These are phyloP conservation scores for Hymenoscyphus fructigenus DNA, from an alignment of 2,329 filamentous ascomycete species.

Conservation along the genomic window DNA sequence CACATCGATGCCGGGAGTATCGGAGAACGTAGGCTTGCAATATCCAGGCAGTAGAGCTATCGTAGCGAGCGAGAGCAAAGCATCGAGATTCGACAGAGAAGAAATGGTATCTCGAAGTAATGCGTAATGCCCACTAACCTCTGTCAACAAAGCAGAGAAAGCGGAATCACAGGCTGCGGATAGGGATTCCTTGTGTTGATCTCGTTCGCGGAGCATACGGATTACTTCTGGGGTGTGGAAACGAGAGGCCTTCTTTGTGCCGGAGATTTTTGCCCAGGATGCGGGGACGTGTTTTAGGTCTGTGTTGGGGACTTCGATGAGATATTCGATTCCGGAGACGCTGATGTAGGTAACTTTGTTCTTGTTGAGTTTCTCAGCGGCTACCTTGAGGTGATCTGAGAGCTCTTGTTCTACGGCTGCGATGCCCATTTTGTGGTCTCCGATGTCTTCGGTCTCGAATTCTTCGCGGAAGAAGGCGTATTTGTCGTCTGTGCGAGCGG, in stretches of 20 bases:
- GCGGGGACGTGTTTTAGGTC: slow-evolving; percentile 86
- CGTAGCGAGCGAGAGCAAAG: slow-evolving; percentile 79
- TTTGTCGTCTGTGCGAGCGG: slow-evolving; percentile 85
- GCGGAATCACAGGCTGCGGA: slow-evolving; percentile 88
- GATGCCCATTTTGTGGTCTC: slow-evolving; percentile 85
- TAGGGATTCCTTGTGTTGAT: slow-evolving; percentile 91
- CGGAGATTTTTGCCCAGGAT: slow-evolving; percentile 91
- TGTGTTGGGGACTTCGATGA: slow-evolving; percentile 85
- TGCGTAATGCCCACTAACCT: slow-evolving; percentile 83
- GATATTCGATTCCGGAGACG: slow-evolving; percentile 87
- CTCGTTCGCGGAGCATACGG: slow-evolving; percentile 77
- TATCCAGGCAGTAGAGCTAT: slow-evolving; percentile 88
- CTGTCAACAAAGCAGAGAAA: slow-evolving; percentile 68
- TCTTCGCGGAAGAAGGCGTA: slow-evolving; percentile 89
- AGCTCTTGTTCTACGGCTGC: slow-evolving; percentile 89
- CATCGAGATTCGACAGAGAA: slow-evolving; percentile 83
- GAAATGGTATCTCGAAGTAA: slow-evolving; percentile 85
- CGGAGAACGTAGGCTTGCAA: slow-evolving; percentile 67
- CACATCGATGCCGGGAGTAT: slow-evolving; percentile 67
- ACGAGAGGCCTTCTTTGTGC: slow-evolving; percentile 86
- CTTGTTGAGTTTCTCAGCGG: slow-evolving; percentile 70
- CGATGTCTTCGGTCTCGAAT: slow-evolving; percentile 85
- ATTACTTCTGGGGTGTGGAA: slow-evolving; percentile 95
- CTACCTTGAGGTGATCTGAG: slow-evolving; percentile 69
- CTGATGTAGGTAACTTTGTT: slow-evolving; percentile 75